Conservation (phyloP, 805 yeast species). For the Tanozyma kutaoensis region DNA sequence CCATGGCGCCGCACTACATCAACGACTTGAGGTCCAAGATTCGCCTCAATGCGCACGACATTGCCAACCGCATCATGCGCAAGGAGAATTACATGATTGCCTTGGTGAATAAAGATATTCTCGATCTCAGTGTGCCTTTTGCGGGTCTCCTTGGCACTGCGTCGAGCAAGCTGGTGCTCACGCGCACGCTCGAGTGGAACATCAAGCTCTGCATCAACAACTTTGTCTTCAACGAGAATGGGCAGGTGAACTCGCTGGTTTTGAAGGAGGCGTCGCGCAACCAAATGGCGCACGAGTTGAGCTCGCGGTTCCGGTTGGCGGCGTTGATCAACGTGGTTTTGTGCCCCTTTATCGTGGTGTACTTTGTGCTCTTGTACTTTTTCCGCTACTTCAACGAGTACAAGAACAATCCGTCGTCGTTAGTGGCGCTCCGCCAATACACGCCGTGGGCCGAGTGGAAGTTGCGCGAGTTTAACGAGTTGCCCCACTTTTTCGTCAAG, state of each 20-base stretch:
- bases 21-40: conserved; percentile 56
- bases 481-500: conserved; percentile 76
- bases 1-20: conserved; percentile 12
- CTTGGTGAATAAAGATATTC: conserved; percentile 61
- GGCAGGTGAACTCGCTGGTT: conserved; percentile 63
- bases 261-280: conserved; percentile 60
- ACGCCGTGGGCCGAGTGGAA: conserved; percentile 95
- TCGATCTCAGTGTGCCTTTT: conserved; percentile 36
- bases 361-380: conserved; percentile 73
- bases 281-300: conserved; percentile 52
- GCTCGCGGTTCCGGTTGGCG: conserved; percentile 73
- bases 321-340: conserved; percentile 72
- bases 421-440: conserved; percentile 62
- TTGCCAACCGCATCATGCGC: conserved; percentile 93
- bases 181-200: conserved; percentile 92
- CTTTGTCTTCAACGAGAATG: conserved; percentile 69
- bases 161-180: conserved; percentile 31
- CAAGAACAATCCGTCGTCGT: conserved; percentile 72
- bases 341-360: conserved; percentile 77
- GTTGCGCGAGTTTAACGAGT: conserved; percentile 84
- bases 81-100: conserved; percentile 92
- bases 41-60: conserved; percentile 80
- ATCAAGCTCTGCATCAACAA: conserved; percentile 78
- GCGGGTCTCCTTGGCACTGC: conserved; percentile 3
- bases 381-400: conserved; percentile 89